Evolutionary conservation across 2,329 filamentous ascomycete genomes (phyloP), one percentile per base, ranked within the genome.

Genomic region (Monilinia fructicola): DNA sequence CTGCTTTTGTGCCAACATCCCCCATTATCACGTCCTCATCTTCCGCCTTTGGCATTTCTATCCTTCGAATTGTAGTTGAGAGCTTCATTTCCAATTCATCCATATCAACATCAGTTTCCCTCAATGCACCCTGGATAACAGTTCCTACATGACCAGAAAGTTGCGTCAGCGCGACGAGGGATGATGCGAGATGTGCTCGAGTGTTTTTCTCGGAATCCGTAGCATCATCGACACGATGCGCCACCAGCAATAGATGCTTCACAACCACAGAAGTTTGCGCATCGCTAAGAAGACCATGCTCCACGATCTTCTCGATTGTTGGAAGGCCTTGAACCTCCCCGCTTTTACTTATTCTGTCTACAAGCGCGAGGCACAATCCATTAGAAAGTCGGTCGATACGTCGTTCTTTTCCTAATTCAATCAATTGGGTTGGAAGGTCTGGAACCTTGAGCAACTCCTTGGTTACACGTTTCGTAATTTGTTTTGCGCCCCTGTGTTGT

Each of bases 71-170:
- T 12, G 87, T 85, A 11, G 89, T 85, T 65, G 91, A 88, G 26
- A 96, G 81, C 71, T 87, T 89, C 78, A 91, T 84, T 78, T 95
- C 91, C 23, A 95, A 79, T 58, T 87, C 84, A 68, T 92, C 86
- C 54, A 95, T 84, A 73, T 95, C 89, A 68, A 92, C 83, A 16
- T 88, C 85, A 10, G 87, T 84, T 52, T 89, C 85, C 46, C 86
- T 81, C 48, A 94, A 84, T 4, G 88, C 84, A n/a, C 82, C 82
- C 68, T 87, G 83, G 67, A 95, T 85, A n/a, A 88, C 81, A 35
- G 84, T 81, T 16, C 87, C 87, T 28, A 86, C 79, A 50, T 82
- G 81, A 40, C 84, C 84, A 11, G 83, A 81, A 50, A 82, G 79
- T 69, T 88, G 87, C 5, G 85, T 88, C 64, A 93, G 81, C 6